These are phyloP conservation scores for Kodamaea suecica DNA, from an alignment of 1,139 yeast genomes.

Conservation along the genomic window DNA sequence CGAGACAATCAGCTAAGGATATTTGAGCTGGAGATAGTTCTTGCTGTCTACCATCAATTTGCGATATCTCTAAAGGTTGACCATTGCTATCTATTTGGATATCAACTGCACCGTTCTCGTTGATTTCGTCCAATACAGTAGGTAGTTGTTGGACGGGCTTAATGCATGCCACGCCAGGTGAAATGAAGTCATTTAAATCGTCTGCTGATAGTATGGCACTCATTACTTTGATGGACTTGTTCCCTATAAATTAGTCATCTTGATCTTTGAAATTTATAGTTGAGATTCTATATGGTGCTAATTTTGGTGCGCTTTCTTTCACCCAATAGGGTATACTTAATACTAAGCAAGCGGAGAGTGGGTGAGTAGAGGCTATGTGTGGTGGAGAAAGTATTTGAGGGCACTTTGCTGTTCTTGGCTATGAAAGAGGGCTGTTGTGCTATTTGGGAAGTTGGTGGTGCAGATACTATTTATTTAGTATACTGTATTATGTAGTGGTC, in stretches of 20 bases:
- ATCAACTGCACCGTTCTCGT: conserved; percentile 46
- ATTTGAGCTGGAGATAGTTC: conserved; percentile 79
- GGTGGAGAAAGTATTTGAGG: too few relatives aligned
- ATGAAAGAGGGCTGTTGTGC: too few relatives aligned
- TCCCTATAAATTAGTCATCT: conserved; percentile 7
- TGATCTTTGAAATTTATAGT: background rate
- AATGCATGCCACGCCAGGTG: conserved; percentile 93
- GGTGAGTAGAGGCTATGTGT: too few relatives aligned
- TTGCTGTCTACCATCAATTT: conserved; percentile 49
- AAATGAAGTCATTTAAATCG: conserved; percentile 89
- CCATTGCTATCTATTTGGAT: conserved; percentile 68
- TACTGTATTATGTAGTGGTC: too few relatives aligned
- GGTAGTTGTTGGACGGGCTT: conserved; percentile 62
- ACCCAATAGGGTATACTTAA: background rate
- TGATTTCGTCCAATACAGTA: conserved; percentile 11
- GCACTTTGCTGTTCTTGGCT: too few relatives aligned
- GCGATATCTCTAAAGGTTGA: conserved; percentile 64
- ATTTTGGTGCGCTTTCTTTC: background rate
- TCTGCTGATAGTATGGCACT: conserved; percentile 85
- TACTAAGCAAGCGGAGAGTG: too few relatives aligned
- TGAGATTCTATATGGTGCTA: too few relatives aligned
- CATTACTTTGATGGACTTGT: conserved; percentile 46
- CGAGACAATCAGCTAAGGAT: conserved; percentile 87
- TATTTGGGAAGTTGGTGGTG: too few relatives aligned
- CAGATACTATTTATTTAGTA: too few relatives aligned